Evolutionary conservation across 2,329 filamentous ascomycete species (phyloP).

Genomic region (Beauveria sp.): DNA sequence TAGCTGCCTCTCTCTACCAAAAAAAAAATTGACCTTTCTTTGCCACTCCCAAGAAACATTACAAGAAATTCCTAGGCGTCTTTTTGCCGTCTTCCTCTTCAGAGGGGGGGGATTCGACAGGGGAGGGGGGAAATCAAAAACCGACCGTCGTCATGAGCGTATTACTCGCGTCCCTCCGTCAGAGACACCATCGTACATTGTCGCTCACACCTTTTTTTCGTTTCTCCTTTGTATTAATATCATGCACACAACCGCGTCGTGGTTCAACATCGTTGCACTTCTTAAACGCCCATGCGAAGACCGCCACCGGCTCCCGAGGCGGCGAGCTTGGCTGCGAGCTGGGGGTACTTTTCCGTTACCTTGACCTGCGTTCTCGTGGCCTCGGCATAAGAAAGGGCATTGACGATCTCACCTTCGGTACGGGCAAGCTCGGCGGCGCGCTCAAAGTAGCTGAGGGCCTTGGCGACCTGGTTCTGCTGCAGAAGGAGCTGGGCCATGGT

Average conservation of each 20-base stretch:
- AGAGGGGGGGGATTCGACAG: background rate
- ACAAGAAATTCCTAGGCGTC: slow-evolving; percentile 1
- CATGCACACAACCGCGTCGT: background rate
- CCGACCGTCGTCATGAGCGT: background rate
- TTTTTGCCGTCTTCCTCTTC: background rate
- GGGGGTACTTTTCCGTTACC: slow-evolving; percentile 79
- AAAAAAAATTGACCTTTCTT: background rate
- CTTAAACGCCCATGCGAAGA: slow-evolving; percentile 26
- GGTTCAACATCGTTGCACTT: background rate
- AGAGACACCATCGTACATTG: slow-evolving; percentile 1
- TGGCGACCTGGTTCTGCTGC: slow-evolving; percentile 93
- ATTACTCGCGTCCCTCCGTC: background rate
- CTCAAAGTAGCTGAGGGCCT: slow-evolving; percentile 95
- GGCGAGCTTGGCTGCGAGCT: slow-evolving; percentile 63
- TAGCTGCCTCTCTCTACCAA: slow-evolving; percentile 1
- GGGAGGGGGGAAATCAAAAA: background rate
- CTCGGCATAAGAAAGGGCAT: slow-evolving; percentile 93
- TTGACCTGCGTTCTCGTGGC: slow-evolving; percentile 93
- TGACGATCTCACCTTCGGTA: slow-evolving; percentile 92
- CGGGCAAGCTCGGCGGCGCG: slow-evolving; percentile 88
- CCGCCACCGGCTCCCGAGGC: slow-evolving; percentile 24
- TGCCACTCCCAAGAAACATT: slow-evolving; percentile 2
- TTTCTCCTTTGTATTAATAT: background rate
- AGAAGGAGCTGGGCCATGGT: slow-evolving; percentile 97
- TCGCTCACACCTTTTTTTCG: background rate